Evolutionary conservation across 352 stramenopile species (phyloP).

Genomic region (Phytophthora pinifolia): DNA sequence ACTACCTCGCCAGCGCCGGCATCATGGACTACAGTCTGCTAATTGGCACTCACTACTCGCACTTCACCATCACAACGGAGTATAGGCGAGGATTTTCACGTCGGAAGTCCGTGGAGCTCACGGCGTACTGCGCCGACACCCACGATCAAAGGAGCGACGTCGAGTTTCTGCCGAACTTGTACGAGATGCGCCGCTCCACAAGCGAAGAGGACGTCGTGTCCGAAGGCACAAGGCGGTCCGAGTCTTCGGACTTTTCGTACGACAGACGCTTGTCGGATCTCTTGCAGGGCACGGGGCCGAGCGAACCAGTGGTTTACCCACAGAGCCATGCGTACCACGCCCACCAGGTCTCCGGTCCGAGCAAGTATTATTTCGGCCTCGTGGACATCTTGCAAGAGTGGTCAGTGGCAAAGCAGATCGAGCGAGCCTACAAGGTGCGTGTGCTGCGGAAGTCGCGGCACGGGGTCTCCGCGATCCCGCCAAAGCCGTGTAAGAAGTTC

Average conservation of each 20-base stretch:
- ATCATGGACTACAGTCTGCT: conserved; percentile 94
- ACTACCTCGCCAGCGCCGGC: conserved; percentile 78
- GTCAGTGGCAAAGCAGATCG: conserved; percentile 75
- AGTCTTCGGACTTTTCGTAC: conserved; percentile 28
- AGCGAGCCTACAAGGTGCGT: conserved; percentile 85
- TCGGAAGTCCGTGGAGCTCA: conserved; percentile 36
- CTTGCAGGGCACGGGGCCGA: conserved; percentile 1
- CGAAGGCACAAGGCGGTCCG: conserved; percentile 28
- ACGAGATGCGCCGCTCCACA: conserved; percentile 26
- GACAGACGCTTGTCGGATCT: conserved; percentile 18
- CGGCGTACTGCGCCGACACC: conserved; percentile 24
- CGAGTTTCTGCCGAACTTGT: conserved; percentile 48
- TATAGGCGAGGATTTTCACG: conserved; percentile 30
- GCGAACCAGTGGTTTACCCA: conserved; percentile 30
- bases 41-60: conserved; percentile 83
- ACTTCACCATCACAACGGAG: conserved; percentile 72
- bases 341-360: conserved; percentile 81
- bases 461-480: conserved; percentile 75
- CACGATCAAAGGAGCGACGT: conserved; percentile 25
- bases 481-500: conserved; percentile 37
- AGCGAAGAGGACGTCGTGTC: conserved; percentile 25
- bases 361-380: conserved; percentile 89
- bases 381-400: conserved; percentile 91
- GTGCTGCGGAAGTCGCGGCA: conserved; percentile 69
- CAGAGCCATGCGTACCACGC: conserved; percentile 61